Percentiles rank a stretch among this genome's conserved stretches.
Conservation (phyloP, 106 monocot species). For the Apostasia ramifera region DNA sequence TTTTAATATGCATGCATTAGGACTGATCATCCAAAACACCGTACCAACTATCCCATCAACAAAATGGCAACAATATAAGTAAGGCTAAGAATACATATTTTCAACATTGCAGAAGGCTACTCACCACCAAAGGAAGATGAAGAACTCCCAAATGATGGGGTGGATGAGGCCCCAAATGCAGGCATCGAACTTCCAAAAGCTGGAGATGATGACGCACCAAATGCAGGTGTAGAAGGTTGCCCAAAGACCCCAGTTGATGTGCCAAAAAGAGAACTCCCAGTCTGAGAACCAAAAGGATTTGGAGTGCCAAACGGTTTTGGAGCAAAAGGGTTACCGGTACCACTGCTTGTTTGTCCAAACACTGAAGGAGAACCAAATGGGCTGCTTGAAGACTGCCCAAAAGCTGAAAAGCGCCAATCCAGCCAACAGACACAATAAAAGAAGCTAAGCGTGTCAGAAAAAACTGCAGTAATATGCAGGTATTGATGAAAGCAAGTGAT, state of each 20-base stretch:
- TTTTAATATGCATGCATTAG: not conserved
- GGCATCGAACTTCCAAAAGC: slow-evolving; percentile 54
- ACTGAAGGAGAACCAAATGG: slow-evolving; percentile 62
- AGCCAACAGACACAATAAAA: no score
- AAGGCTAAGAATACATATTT: not conserved
- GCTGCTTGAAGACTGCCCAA: slow-evolving; percentile 70
- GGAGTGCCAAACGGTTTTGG: slow-evolving; percentile 66
- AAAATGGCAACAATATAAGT: not conserved
- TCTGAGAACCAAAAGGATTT: slow-evolving; percentile 58
- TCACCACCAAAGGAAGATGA: slow-evolving; percentile 61
- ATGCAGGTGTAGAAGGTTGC: slow-evolving; percentile 40
- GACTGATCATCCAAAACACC: not conserved
- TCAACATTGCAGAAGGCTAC: not conserved
- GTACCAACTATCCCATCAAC: not conserved
- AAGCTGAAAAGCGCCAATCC: slow-evolving; percentile 29
- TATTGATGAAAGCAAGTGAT: no score
- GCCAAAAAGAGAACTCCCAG: slow-evolving; percentile 60
- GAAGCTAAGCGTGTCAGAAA: no score
- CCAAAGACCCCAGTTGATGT: slow-evolving; percentile 91
- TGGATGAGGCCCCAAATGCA: slow-evolving; percentile 60
- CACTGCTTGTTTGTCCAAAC: slow-evolving; percentile 59
- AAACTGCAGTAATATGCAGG: no score
- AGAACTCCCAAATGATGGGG: slow-evolving; percentile 60
- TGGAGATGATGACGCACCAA: slow-evolving; percentile 54
- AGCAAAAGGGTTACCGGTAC: slow-evolving; percentile 48